Percentiles rank a stretch among this genome's conserved stretches.
phyloP scores from a whole-genome alignment of 306 rosid species.

The Corylus heterophylla region DNA sequence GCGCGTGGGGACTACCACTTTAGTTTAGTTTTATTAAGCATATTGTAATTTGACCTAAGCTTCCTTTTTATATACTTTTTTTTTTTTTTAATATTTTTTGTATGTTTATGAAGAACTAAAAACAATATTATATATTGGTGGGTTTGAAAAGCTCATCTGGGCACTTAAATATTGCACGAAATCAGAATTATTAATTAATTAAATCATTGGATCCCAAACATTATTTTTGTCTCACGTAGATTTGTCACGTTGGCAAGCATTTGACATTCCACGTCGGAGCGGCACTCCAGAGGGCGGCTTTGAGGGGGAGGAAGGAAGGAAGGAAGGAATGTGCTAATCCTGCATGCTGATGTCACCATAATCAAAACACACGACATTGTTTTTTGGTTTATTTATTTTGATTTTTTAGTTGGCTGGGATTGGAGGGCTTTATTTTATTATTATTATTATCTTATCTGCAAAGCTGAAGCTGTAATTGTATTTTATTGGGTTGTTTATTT shows the following conservation, averaged over 20 bases:
- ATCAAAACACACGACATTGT: conserved; percentile 15
- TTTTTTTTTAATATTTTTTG: conserved; percentile 15
- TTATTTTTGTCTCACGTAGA: conserved; percentile 16
- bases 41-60: conserved; percentile 51
- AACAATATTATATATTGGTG: conserved; percentile 35
- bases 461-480: not conserved
- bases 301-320: not conserved
- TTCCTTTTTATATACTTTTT: conserved; percentile 4
- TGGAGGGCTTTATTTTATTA: conserved; percentile 20
- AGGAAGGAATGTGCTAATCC: conserved; percentile 31
- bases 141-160: conserved; percentile 41
- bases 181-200: conserved; percentile 25
- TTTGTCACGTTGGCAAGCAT: conserved; percentile 31
- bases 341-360: conserved; percentile 29
- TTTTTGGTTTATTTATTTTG: not conserved
- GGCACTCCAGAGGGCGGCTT: conserved; percentile 29
- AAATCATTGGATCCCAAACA: conserved; percentile 36
- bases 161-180: conserved; percentile 39
- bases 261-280: not conserved
- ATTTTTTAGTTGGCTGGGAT: conserved; percentile 18
- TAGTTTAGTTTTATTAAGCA: conserved; percentile 24
- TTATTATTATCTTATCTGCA: conserved; percentile 12
- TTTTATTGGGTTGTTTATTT: too few species aligned
- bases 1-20: conserved; percentile 13
- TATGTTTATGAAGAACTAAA: conserved; percentile 35